These are phyloP conservation scores for Dittrichia graveolens DNA, from an alignment of 129 eudicot species.

Conservation along the genomic window DNA sequence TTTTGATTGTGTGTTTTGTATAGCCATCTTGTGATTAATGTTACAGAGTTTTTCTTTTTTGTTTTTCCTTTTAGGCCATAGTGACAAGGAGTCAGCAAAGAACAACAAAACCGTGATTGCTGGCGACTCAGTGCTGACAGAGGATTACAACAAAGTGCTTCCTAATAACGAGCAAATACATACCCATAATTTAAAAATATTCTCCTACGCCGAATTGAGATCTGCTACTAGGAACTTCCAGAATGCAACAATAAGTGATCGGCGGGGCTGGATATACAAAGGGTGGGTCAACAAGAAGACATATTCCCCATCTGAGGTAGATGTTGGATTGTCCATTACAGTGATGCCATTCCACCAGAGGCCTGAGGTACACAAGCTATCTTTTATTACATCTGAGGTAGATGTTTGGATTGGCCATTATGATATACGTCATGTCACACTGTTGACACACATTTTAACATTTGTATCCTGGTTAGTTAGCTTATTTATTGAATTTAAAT, in stretches of 20 bases:
- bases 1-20: background rate
- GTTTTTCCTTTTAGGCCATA: background rate
- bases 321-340: slow-evolving; percentile 37
- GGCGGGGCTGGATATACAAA: slow-evolving; percentile 22
- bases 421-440: too few relatives aligned
- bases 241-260: background rate
- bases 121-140: background rate
- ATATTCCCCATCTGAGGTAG: slow-evolving; percentile 25
- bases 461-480: background rate
- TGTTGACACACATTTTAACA: too few relatives aligned
- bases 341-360: slow-evolving; percentile 14
- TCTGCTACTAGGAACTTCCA: slow-evolving; percentile 35
- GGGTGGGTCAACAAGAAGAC: slow-evolving; percentile 33
- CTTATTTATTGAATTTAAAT: background rate
- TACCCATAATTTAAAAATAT: slow-evolving; percentile 7
- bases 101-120: background rate
- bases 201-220: slow-evolving; percentile 34
- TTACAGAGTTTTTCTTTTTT: background rate
- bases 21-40: too few relatives aligned
- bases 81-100: background rate
- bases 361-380: background rate
- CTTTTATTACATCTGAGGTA: background rate
- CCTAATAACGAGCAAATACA: background rate
- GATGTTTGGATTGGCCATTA: too few relatives aligned
- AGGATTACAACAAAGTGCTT: background rate